Conservation (phyloP, 176 grass and related monocot genomes). For the Tillandsia leiboldiana region DNA sequence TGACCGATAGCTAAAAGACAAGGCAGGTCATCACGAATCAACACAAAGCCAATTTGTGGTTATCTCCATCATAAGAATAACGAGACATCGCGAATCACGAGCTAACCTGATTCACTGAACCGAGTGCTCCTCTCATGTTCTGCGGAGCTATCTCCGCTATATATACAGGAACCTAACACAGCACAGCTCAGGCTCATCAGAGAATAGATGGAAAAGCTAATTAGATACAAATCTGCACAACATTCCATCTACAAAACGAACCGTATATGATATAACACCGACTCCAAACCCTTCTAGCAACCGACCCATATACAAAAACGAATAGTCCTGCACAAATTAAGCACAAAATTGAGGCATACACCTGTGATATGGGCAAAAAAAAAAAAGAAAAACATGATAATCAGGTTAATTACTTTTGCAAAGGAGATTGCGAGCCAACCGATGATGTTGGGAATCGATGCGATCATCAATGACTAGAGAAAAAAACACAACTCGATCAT, state of each 20-base stretch:
- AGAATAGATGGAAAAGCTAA: slow-evolving; percentile 8
- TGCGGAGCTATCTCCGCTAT: slow-evolving; percentile 91
- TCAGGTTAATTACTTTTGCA: slow-evolving; percentile 44
- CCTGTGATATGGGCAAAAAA: neutral
- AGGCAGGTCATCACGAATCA: neutral
- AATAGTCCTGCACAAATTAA: slow-evolving; percentile 45
- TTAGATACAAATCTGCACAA: neutral
- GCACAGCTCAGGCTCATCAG: slow-evolving; percentile 2
- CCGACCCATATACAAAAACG: slow-evolving; percentile 84
- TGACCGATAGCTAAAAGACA: slow-evolving; percentile 49
- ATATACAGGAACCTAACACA: slow-evolving; percentile 69
- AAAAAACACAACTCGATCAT: neutral
- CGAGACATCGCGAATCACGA: neutral
- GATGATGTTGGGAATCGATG: slow-evolving; percentile 79
- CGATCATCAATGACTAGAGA: slow-evolving; percentile 77
- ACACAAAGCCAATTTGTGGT: neutral
- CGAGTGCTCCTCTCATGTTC: slow-evolving; percentile 83
- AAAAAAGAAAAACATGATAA: neutral
- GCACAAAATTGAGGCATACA: neutral
- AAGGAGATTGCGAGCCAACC: slow-evolving; percentile 89
- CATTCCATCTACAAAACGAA: slow-evolving; percentile 5
- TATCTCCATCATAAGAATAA: neutral
- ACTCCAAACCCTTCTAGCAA: slow-evolving; percentile 89
- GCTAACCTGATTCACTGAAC: slow-evolving; percentile 73
- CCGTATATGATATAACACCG: slow-evolving; percentile 77